Conservation (phyloP, 164 flowering plant species). For the Malania oleifera region DNA sequence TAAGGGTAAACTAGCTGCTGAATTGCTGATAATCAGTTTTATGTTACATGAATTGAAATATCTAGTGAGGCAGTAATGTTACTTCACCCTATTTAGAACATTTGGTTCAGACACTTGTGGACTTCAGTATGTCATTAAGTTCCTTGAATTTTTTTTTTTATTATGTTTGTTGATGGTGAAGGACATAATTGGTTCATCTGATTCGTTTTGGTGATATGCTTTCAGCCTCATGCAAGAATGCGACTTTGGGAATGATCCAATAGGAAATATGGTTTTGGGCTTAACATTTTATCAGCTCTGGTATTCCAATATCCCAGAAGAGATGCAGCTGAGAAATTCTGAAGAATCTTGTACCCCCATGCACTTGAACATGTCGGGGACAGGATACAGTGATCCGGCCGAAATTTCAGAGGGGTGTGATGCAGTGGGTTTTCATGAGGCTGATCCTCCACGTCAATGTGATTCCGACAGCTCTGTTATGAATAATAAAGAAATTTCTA, state of each 20-base stretch:
- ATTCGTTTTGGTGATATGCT: conserved; percentile 5
- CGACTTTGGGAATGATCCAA: conserved; percentile 33
- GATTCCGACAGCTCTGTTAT: conserved; percentile 52
- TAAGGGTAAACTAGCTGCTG: too few relatives aligned
- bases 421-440: conserved; percentile 23
- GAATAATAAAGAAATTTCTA: conserved; percentile 24
- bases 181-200: neutral
- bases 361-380: conserved; percentile 24
- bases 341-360: conserved; percentile 15
- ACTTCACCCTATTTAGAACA: neutral
- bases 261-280: conserved; percentile 53
- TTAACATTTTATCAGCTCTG: conserved; percentile 59
- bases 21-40: too few relatives aligned
- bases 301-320: conserved; percentile 49
- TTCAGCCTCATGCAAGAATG: conserved; percentile 46
- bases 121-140: neutral
- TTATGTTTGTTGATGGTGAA: neutral
- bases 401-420: conserved; percentile 24
- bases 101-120: neutral
- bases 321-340: conserved; percentile 35
- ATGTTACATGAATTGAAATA: too few relatives aligned
- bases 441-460: conserved; percentile 13
- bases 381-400: conserved; percentile 8
- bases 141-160: neutral
- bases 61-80: too few relatives aligned